Base-by-base conservation (phyloP, 2,329 filamentous ascomycete species). In the Talaromyces sp. region DNA sequence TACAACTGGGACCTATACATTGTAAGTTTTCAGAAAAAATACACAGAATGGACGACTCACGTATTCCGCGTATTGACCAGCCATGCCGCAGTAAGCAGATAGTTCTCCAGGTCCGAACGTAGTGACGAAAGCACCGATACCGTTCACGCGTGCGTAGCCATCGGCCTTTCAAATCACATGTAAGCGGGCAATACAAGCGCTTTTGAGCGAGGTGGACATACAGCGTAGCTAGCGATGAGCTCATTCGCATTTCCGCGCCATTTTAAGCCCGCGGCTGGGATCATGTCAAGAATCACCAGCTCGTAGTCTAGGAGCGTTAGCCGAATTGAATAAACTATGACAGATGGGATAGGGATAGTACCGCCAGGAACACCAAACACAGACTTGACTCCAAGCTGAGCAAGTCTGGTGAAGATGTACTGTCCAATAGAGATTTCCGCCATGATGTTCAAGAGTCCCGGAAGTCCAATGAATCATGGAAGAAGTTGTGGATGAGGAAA, bases 221-320 rank as follows among this genome's bases (percentile, higher is more conserved):
- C 68, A 7, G 69, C 68, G 39, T 70, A 70, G 9, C 54, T 60
- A 35, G 69, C 69, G 35, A 68, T 43, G 15, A 71, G 65, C 45
- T 71, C 69, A 56, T 70, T 70, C 3, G 68, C 50, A 47, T 67
- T 70, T 25, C 68, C 69, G 33, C 49, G 61, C 70, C 70, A 72
- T 13, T 19, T 62, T 6, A 72, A 60, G 22, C 64, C 67, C 35
- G 64, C 65, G 15, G 66, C 65, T 6, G 52, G 47, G 7, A 70
- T 63, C 31, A 69, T 66, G 45, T 71, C 70, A 13, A 71, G 67
- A n/a, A 63, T 39, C 17, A 62, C 56, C 9, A 66, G 56, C 37
- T 66, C 64, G 37, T 63, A 66, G 43, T 63, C 66, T 66, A 37
- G 27, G 27, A 3, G 3, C 27, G 27, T 27, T 27, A 27, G 27